A percentile compares a stretch with the other conserved stretches of the same genome.
Evolutionary conservation across 192 early-diverging fungal species (phyloP).

Genomic region (Polychytrium aggregatum): DNA sequence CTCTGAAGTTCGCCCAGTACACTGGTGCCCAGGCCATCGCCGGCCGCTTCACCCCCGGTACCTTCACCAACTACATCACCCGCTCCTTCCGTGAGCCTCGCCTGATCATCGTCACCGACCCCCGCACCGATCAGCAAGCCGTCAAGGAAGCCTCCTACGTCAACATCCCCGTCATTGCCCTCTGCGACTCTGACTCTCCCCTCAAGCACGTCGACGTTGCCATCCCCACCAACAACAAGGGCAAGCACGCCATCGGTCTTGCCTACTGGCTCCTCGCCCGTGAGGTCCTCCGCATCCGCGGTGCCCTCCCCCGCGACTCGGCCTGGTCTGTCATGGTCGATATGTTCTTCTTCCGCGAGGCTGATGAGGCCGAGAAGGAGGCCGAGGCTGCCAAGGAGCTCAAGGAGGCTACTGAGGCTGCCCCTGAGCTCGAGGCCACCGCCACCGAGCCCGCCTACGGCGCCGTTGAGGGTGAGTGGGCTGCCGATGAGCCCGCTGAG

Average conservation of each 20-base stretch:
- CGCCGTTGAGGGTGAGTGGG: conserved; percentile 29
- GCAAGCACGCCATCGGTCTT: conserved; percentile 98
- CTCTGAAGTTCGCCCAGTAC: conserved; percentile 96
- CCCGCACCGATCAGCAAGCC: conserved; percentile 96
- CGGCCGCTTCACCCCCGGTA: conserved; percentile 99
- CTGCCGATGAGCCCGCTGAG: conserved; percentile 11
- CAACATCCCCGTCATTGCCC: conserved; percentile 99
- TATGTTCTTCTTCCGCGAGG: conserved; percentile 99
- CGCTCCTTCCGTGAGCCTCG: conserved; percentile 99
- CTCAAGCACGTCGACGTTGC: conserved; percentile 93
- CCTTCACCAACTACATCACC: conserved; percentile 99
- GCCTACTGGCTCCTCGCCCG: conserved; percentile 96
- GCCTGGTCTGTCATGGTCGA: conserved; percentile 98
- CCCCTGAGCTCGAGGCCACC: conserved; percentile 8
- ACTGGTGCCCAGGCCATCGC: conserved; percentile 98
- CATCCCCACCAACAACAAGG: conserved; percentile 99
- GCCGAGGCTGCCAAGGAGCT: conserved; percentile 44
- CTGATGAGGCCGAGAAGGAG: conserved; percentile 93
- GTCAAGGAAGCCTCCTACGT: conserved; percentile 99
- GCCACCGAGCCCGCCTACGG: conserved; percentile 20
- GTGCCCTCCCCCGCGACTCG: conserved; percentile 70
- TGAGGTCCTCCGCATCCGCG: conserved; percentile 97
- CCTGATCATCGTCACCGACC: conserved; percentile 95
- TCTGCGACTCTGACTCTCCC: conserved; percentile 95
- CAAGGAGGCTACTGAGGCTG: conserved; percentile 7